These are phyloP conservation scores for Cornus kousa DNA, from an alignment of 148 eudicot genomes.

Conservation along the genomic window DNA sequence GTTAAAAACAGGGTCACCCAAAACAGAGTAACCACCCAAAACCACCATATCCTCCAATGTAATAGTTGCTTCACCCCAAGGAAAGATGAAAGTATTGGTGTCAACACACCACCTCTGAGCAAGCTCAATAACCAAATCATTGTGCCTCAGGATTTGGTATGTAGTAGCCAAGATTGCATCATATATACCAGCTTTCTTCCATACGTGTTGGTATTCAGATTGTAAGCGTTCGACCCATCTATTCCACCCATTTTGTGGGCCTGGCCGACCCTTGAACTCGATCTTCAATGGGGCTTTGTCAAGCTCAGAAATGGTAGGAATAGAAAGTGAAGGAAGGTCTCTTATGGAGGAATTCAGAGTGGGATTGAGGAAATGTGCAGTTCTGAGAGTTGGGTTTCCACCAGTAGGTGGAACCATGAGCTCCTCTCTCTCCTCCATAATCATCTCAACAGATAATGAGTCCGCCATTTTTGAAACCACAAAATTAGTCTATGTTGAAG, in stretches of 20 bases:
- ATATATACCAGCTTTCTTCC: slow-evolving; percentile 12
- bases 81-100: slow-evolving; percentile 35
- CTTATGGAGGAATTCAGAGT: slow-evolving; percentile 2
- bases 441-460: neutral
- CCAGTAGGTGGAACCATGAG: slow-evolving; percentile 25
- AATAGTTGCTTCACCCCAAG: slow-evolving; percentile 46
- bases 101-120: slow-evolving; percentile 15
- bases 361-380: slow-evolving; percentile 44
- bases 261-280: neutral
- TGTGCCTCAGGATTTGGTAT: neutral
- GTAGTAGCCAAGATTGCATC: slow-evolving; percentile 8
- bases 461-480: neutral
- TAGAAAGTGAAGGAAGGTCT: slow-evolving; percentile 12
- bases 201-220: neutral
- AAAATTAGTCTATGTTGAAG: no score
- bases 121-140: slow-evolving; percentile 6
- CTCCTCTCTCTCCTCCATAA: slow-evolving; percentile 26
- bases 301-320: neutral
- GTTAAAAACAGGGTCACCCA: slow-evolving; percentile 28
- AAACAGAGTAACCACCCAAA: slow-evolving; percentile 45
- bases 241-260: slow-evolving; percentile 2
- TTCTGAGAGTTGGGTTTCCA: slow-evolving; percentile 22
- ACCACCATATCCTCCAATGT: slow-evolving; percentile 44
- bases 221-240: slow-evolving; percentile 7
- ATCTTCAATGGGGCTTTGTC: neutral